Base-by-base conservation (phyloP, 345 rosid genomes). In the Crucihimalaya himalaica region DNA sequence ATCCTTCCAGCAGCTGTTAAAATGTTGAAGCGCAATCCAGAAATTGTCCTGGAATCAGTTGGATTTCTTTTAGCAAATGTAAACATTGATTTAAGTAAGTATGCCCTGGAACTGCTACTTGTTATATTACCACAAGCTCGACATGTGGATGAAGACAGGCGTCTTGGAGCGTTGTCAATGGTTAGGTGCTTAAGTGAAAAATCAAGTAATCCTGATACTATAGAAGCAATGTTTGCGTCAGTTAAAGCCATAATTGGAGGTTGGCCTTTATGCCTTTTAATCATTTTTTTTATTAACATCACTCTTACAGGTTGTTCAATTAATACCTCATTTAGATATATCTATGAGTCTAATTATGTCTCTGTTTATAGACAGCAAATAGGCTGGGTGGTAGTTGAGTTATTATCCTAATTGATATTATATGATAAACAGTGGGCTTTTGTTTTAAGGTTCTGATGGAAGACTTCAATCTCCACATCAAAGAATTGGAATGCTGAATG, bases 21-120 rank as follows among this genome's bases (percentile, higher is more conserved):
- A 86, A 88, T 92, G 99, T 76, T 95, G 70, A 95, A 90, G 83
- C 97, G 99, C 71, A 95, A 95, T 83, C 98, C 98, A 15, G 99
- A 95, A 81, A 88, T 95, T 81, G 87, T 86, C 43, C 68, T 95
- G 78, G 99, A 95, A 70, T 78, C 99, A 1, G 85, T 90, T 65
- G 98, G 83, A 58, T 70, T 88, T 77, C 83, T 92, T 47, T 73
- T 95, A 77, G 86, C 78, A 34, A 81, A 75, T 31, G 81, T 90
- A 72, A 81, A 83, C 74, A 87, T 90, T 70, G 99, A 95, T 84
- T 77, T 95, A 82, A 95, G 99, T 78, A 95, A 87, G 81, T 87
- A 90, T 83, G 92, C 96, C 10, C 78, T 73, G 62, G 99, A 95
- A 75, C 78, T 92, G 72, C 89, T 92, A 53, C 80, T 87, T 10